phyloP scores from a whole-genome alignment of 768 basidiomycete species.

The Tremella mesenterica region DNA sequence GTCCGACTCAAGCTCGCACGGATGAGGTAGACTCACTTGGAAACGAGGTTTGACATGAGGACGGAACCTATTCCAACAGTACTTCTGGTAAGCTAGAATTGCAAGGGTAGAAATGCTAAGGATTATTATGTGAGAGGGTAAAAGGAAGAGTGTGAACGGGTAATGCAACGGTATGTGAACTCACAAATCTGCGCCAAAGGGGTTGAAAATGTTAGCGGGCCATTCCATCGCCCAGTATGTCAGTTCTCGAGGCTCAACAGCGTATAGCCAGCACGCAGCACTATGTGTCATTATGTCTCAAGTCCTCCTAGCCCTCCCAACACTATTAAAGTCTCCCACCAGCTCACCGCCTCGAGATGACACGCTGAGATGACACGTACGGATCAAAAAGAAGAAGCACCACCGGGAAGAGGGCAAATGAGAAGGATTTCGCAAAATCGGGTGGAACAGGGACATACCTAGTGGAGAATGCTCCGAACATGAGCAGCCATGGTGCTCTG shows the following conservation, averaged over 20 bases:
- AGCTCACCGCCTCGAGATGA: too few relatives aligned
- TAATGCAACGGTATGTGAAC: background rate
- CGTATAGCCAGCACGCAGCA: conserved; percentile 16
- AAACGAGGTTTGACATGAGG: conserved; percentile 23
- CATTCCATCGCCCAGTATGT: conserved; percentile 33
- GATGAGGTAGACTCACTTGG: conserved; percentile 11
- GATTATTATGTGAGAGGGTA: too few relatives aligned
- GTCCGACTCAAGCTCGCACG: background rate
- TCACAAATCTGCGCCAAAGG: conserved; percentile 21
- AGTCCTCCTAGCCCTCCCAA: too few relatives aligned
- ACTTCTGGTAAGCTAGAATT: too few relatives aligned
- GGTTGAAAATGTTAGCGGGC: conserved; percentile 12
- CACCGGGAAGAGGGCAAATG: too few relatives aligned
- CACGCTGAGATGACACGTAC: too few relatives aligned
- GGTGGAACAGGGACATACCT: conserved; percentile 1
- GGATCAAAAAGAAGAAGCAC: too few relatives aligned
- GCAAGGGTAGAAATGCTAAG: too few relatives aligned
- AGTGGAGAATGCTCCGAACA: background rate
- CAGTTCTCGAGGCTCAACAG: conserved; percentile 16
- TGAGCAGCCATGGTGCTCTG: conserved; percentile 1
- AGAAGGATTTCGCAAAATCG: too few relatives aligned
- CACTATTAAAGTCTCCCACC: too few relatives aligned
- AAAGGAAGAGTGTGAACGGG: too few relatives aligned
- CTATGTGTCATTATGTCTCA: too few relatives aligned
- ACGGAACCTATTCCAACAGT: conserved; percentile 8